These are phyloP conservation scores for Batrachochytrium dendrobatidis DNA, from an alignment of 371 early-diverging fungal genomes.

Conservation along the genomic window DNA sequence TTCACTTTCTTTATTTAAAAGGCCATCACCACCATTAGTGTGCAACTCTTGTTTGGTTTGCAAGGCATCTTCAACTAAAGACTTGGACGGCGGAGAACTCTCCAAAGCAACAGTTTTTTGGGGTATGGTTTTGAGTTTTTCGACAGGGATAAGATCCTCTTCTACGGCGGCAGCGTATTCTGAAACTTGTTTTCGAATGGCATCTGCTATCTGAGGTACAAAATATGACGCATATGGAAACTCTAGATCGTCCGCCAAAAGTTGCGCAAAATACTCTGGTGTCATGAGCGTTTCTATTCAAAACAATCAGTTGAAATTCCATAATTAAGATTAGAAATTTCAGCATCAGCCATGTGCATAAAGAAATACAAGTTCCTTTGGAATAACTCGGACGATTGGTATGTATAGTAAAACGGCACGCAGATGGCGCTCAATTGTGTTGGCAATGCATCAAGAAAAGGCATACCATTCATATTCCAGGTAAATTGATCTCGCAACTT, in stretches of 20 bases:
- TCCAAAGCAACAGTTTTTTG: neutral
- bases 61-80: neutral
- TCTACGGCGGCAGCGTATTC: constrained; percentile 22
- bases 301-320: no score
- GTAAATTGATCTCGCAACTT: constrained; percentile 80
- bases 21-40: no score
- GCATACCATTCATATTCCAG: constrained; percentile 82
- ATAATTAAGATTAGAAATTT: no score
- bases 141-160: constrained; percentile 15
- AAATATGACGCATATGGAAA: constrained; percentile 34
- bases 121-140: neutral
- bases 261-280: constrained; percentile 87
- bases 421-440: neutral
- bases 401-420: neutral
- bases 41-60: constrained; percentile 32
- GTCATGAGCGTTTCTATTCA: constrained; percentile 66
- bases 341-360: no score
- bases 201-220: constrained; percentile 64
- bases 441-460: neutral
- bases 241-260: constrained; percentile 78
- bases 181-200: constrained; percentile 63
- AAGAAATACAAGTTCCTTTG: neutral
- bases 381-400: constrained; percentile 4
- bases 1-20: no score
- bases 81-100: neutral